Evolutionary conservation across 352 stramenopile genomes (phyloP).

Genomic region (Pilasporangium apinafurcum): DNA sequence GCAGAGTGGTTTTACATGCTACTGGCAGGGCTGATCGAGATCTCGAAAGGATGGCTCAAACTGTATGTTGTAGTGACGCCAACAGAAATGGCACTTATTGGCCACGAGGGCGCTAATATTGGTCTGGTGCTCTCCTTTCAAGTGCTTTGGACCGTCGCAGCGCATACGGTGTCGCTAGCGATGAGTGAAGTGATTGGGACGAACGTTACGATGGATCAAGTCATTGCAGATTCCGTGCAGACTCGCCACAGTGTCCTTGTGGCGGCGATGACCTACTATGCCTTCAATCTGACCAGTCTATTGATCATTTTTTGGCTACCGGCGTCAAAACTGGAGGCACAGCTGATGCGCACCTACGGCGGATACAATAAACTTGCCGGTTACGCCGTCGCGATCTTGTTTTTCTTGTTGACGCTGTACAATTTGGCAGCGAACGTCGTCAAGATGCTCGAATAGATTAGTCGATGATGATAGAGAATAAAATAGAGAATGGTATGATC

Average conservation of each 20-base stretch:
- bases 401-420: slow-evolving; percentile 21
- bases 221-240: slow-evolving; percentile 13
- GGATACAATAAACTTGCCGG: slow-evolving; percentile 22
- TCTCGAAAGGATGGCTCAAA: slow-evolving; percentile 29
- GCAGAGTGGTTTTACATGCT: slow-evolving; percentile 36
- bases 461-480: too few species aligned
- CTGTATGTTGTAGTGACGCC: slow-evolving; percentile 31
- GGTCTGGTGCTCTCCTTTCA: slow-evolving; percentile 44
- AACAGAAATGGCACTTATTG: slow-evolving; percentile 49
- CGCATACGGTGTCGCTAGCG: slow-evolving; percentile 14
- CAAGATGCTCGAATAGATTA: neutral
- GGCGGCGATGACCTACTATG: slow-evolving; percentile 9
- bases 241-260: slow-evolving; percentile 20
- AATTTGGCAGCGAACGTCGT: slow-evolving; percentile 23
- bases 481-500: too few species aligned
- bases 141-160: slow-evolving; percentile 19
- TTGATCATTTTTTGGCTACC: slow-evolving; percentile 20
- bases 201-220: slow-evolving; percentile 8
- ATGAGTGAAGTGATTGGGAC: slow-evolving; percentile 19
- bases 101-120: slow-evolving; percentile 44
- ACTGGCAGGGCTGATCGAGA: slow-evolving; percentile 15
- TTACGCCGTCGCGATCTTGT: slow-evolving; percentile 14
- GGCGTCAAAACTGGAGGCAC: slow-evolving; percentile 27
- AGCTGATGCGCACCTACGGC: slow-evolving; percentile 29
- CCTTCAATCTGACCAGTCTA: slow-evolving; percentile 19